These are phyloP conservation scores for Macrophomina tecta DNA, from an alignment of 2,329 filamentous ascomycete genomes.

Conservation along the genomic window DNA sequence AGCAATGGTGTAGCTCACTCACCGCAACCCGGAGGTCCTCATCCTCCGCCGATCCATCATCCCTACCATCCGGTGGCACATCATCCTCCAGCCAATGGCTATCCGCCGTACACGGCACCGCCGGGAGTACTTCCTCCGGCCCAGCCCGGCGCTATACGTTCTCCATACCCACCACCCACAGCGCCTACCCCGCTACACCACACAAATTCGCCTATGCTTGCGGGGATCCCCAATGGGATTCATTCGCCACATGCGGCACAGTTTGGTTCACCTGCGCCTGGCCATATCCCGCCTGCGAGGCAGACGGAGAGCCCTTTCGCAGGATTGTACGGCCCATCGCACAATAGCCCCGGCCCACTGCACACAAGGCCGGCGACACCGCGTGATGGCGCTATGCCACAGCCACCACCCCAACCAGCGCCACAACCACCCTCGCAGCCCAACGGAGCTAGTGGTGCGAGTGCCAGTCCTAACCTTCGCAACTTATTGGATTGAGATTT, in stretches of 20 bases:
- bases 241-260: conserved; percentile 33
- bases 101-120: conserved; percentile 39
- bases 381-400: conserved; percentile 43
- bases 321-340: conserved; percentile 11
- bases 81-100: conserved; percentile 40
- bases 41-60: conserved; percentile 33
- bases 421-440: conserved; percentile 28
- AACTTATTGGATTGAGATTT: conserved; percentile 51
- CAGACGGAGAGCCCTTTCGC: conserved; percentile 44
- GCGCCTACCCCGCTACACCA: conserved; percentile 40
- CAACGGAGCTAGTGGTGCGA: conserved; percentile 42
- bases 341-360: conserved; percentile 30
- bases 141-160: conserved; percentile 34
- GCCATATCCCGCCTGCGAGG: conserved; percentile 30
- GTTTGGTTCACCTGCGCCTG: conserved; percentile 30
- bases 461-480: conserved; percentile 55
- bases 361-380: conserved; percentile 41
- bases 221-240: conserved; percentile 29
- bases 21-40: conserved; percentile 35
- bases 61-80: conserved; percentile 40
- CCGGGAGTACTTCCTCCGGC: conserved; percentile 39
- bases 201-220: conserved; percentile 38
- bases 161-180: conserved; percentile 39
- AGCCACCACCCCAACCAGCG: conserved; percentile 29
- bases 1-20: conserved; percentile 42